Evolutionary conservation across 31 red algal species (phyloP).

Genomic region (Asparagopsis taxiformis): DNA sequence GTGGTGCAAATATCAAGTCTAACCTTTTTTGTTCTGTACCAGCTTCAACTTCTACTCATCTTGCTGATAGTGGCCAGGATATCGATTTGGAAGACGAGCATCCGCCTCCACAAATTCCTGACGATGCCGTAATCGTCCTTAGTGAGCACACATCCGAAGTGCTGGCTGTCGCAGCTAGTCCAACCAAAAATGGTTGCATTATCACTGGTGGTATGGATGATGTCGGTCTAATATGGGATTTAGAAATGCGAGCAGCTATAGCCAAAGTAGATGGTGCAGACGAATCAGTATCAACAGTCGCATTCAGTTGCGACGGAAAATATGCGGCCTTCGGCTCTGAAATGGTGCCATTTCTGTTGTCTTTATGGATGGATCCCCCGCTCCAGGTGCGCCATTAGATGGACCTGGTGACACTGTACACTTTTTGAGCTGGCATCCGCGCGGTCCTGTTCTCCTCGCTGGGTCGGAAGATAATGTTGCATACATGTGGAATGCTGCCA

Average conservation of each 20-base stretch:
- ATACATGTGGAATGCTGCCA: constrained; percentile 71
- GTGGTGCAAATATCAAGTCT: no score
- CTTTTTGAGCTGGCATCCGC: constrained; percentile 67
- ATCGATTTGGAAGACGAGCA: no score
- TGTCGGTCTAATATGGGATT: constrained; percentile 62
- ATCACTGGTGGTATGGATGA: constrained; percentile 73
- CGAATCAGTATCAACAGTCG: constrained; percentile 73
- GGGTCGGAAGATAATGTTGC: constrained; percentile 58
- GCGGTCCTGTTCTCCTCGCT: constrained; percentile 62
- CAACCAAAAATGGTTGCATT: constrained; percentile 24
- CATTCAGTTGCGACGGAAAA: constrained; percentile 59
- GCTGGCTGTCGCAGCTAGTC: constrained; percentile 45
- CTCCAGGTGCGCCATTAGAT: constrained; percentile 42
- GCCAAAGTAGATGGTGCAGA: constrained; percentile 65
- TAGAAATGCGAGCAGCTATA: constrained; percentile 24
- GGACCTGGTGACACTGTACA: constrained; percentile 69
- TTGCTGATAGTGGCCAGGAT: no score
- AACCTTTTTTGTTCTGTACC: no score
- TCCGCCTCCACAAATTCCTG: no score
- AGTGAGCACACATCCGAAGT: constrained; percentile 47
- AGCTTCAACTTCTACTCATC: no score
- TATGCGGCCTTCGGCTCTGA: constrained; percentile 76
- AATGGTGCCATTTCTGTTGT: constrained; percentile 74
- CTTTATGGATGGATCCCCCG: constrained; percentile 38
- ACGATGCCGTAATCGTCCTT: constrained; percentile 59